Evolutionary conservation across 768 basidiomycete genomes (phyloP).

Genomic region (Calocybe cyanea): DNA sequence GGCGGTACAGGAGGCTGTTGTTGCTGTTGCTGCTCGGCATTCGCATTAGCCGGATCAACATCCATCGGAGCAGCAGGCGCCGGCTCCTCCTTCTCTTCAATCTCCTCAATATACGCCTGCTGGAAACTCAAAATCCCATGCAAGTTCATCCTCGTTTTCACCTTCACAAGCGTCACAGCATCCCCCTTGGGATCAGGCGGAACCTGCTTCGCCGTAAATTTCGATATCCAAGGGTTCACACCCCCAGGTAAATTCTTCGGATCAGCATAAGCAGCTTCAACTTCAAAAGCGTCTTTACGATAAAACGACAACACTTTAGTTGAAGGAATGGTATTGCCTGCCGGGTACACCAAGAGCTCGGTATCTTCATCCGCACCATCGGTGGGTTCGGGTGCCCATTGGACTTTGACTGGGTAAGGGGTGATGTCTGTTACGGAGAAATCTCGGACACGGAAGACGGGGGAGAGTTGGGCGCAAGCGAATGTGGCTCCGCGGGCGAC

Average conservation of each 20-base stretch:
- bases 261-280: conserved; percentile 83
- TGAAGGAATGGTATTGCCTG: conserved; percentile 81
- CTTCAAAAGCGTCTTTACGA: conserved; percentile 81
- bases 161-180: conserved; percentile 79
- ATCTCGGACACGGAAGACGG: conserved; percentile 96
- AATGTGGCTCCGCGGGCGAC: conserved; percentile 95
- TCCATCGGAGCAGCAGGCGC: conserved; percentile 74
- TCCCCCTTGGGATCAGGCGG: conserved; percentile 56
- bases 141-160: conserved; percentile 84
- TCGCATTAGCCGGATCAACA: conserved; percentile 44
- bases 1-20: conserved; percentile 37
- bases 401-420: conserved; percentile 85
- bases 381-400: conserved; percentile 71
- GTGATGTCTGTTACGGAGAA: conserved; percentile 87
- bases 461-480: conserved; percentile 94
- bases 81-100: conserved; percentile 71
- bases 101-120: no score
- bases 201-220: conserved; percentile 81
- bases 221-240: conserved; percentile 83
- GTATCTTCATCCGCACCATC: conserved; percentile 90
- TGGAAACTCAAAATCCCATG: conserved; percentile 90
- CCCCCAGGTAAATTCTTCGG: conserved; percentile 66
- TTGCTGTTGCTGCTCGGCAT: conserved; percentile 12
- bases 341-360: conserved; percentile 87
- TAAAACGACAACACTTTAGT: conserved; percentile 96